Evolutionary conservation across 441 rosid genomes (phyloP), one percentile per base, ranked within the genome.

Genomic region (Jatropha podagrica): DNA sequence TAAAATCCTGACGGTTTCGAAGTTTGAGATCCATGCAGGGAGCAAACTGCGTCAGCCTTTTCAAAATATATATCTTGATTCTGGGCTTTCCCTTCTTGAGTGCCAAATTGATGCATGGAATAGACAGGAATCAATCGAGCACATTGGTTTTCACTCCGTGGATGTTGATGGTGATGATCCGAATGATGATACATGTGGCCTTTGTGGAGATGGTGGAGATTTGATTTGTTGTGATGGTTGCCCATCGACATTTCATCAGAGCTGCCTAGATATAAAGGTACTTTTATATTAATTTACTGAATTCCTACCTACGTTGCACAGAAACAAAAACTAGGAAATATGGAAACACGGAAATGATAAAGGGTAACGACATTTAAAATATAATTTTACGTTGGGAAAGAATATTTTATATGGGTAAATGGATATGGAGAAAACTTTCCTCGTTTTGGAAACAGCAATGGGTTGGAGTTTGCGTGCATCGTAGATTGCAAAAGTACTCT

Each of bases 131-230:
- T 89, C 83, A 65, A 81, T 85, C 67, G 85, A 80, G 83, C 77
- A 71, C 69, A 80, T 83, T 77, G 89, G 91, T 73, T 89, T 86
- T 76, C 87, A 87, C 71, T 71, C 81, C 32, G 93, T 94, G 48
- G 88, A 87, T 14, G 40, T 79, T 69, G 91, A 85, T 55, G 97
- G 96, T 60, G 97, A 90, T 76, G 99, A 96, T 84, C 97, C 97
- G 32, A 87, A 94, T 85, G 99, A 96, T 82, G 99, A 96, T 84
- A 88, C 97, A 37, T 96, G 99, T 85, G 93, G 97, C 81, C 82
- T 93, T 38, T 96, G 99, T 73, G 99, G 96, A 69, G 99, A 96
- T 84, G 99, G 99, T 81, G 99, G 99, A 64, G 94, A 94, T 84
- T 83, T 96, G 88, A 90, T 96, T 48, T 96, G 99, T 78, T 96